Base-by-base conservation (phyloP, 108 stramenopile genomes). In the Mediolabrus comicus region DNA sequence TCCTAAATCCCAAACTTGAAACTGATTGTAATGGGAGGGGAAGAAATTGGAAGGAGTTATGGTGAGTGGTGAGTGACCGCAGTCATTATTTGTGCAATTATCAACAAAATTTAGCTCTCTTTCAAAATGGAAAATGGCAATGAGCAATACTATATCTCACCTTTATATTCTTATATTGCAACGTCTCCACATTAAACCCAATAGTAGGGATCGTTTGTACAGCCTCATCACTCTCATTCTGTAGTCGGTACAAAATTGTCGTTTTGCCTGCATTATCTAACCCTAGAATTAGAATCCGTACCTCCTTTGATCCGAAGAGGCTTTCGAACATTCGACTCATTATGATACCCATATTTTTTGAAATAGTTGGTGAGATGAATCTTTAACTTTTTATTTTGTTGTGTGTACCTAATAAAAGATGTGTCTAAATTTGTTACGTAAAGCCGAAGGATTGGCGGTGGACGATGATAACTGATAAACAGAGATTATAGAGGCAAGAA, bases 161-260 rank as follows among this genome's bases (percentile, higher is more conserved):
- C 90, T 94, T 94, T 71, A 99, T 99, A 83, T 99, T 99, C 62
- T 98, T 98, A 83, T 99, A 99, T 71, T 98, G 98, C 67, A 99
- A 72, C 0, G 98, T 98, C 72, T 99, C 99, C 14, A 99, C 98
- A 75, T 99, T 99, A 76, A 98, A 98, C 4, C 95, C 99, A 75
- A 99, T 99, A 0, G 99, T 99, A 3, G 99, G 99, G 58, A 98
- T 98, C n/a, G 99, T 99, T 72, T 97, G 96, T 10, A 99, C 95
- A 19, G 95, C 92, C 79, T 98, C 95, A 56, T 91, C 91, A 69
- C 84, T 86, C 71, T 95, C 97, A 74, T 96, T 95, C 60, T 96
- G 93, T 36, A 95, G 74, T 53, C 92, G 72, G 75, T 96, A 95
- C 38, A 99, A 81, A 70, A 99, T 99, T 7, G 99, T 99, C 0